Evolutionary conservation across 805 yeast genomes (phyloP).

Genomic region (Wickerhamomyces alni): DNA sequence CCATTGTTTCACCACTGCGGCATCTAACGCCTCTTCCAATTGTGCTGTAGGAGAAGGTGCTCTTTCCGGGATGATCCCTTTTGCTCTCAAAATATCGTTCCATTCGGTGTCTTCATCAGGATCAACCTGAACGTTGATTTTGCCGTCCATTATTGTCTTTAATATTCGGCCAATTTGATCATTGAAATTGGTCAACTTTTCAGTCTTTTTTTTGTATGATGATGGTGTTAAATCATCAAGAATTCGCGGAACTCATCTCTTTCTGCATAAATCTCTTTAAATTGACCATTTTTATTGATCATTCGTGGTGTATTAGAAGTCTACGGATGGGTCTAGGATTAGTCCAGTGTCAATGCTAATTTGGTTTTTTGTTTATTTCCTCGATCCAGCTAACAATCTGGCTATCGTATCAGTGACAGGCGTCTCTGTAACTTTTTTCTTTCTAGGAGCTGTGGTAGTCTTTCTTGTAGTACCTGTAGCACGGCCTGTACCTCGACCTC

Average conservation of each 20-base stretch:
- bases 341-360: neutral
- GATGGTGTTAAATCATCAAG: neutral
- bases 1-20: conserved; percentile 73
- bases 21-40: conserved; percentile 81
- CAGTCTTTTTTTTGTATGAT: neutral
- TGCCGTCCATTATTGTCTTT: conserved; percentile 42
- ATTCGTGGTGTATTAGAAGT: too few species aligned
- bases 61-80: conserved; percentile 89
- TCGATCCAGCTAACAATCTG: conserved; percentile 1
- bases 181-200: too few species aligned
- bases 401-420: conserved; percentile 3
- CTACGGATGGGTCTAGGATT: too few species aligned
- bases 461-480: neutral
- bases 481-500: neutral
- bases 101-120: conserved; percentile 98
- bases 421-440: neutral
- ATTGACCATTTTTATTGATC: too few species aligned
- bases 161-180: too few species aligned
- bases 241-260: too few species aligned
- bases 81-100: conserved; percentile 89
- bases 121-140: conserved; percentile 81
- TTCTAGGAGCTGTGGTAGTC: neutral
- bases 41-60: conserved; percentile 86
- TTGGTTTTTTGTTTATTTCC: neutral
- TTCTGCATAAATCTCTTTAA: too few species aligned